A percentile compares a stretch with the other conserved stretches of the same genome.
Evolutionary conservation across 2,329 filamentous ascomycete species (phyloP).

Genomic region (Neofusicoccum sp.): DNA sequence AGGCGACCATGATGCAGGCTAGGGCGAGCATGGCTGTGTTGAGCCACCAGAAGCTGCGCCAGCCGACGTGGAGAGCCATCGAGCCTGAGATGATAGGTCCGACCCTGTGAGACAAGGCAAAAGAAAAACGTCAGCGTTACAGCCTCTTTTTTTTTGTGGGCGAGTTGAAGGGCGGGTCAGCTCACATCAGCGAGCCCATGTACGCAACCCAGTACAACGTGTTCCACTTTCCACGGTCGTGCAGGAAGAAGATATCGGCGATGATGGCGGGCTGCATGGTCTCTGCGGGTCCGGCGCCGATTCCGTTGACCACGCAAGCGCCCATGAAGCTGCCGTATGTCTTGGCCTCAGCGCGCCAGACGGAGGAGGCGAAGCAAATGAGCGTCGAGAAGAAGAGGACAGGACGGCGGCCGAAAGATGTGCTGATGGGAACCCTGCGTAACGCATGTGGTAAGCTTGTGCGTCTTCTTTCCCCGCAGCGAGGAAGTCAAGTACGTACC

Average conservation of each 20-base stretch:
- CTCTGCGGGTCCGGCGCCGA: conserved; percentile 62
- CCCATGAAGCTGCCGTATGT: conserved; percentile 64
- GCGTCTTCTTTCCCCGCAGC: background rate
- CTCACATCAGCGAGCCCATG: conserved; percentile 61
- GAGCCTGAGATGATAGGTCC: conserved; percentile 59
- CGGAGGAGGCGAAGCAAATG: conserved; percentile 53
- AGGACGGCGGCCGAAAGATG: conserved; percentile 55
- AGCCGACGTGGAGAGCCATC: conserved; percentile 59
- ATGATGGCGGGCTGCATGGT: conserved; percentile 63
- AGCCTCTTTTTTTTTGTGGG: background rate
- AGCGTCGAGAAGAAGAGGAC: conserved; percentile 54
- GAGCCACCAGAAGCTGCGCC: conserved; percentile 66
- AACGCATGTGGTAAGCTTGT: background rate
- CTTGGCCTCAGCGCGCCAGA: conserved; percentile 59
- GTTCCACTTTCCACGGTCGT: conserved; percentile 63
- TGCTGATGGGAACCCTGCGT: conserved; percentile 55
- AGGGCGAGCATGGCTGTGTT: conserved; percentile 56
- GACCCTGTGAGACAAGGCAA: conserved; percentile 28
- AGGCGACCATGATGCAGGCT: conserved; percentile 52
- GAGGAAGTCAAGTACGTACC: conserved; percentile 39
- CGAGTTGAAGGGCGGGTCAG: background rate
- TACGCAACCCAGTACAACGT: conserved; percentile 62
- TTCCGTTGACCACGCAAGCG: conserved; percentile 60
- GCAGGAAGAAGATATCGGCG: conserved; percentile 64
- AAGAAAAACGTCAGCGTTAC: background rate